Evolutionary conservation across 345 rosid species (phyloP).

Genomic region (Turnera subulata): DNA sequence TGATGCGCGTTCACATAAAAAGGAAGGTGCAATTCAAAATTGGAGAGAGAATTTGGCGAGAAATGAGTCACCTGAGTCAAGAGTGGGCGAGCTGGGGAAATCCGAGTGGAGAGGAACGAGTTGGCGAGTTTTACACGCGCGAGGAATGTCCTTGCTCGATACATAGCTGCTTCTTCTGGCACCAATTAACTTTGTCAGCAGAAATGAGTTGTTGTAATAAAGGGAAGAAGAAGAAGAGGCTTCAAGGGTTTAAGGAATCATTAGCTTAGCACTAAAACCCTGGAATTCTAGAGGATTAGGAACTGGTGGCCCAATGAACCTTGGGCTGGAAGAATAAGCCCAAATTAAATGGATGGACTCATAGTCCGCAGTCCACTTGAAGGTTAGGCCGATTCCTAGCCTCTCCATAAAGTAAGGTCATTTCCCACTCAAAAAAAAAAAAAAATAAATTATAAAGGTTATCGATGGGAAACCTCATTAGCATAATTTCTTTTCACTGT

Average conservation of each 20-base stretch:
- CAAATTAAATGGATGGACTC: no score
- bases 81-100: conserved; percentile 25
- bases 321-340: no score
- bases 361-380: no score
- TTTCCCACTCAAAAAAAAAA: no score
- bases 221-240: background rate
- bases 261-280: background rate
- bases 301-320: no score
- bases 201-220: background rate
- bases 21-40: conserved; percentile 2
- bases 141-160: conserved; percentile 47
- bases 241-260: conserved; percentile 18
- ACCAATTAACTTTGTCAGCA: background rate
- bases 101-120: conserved; percentile 31
- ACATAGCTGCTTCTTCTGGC: conserved; percentile 36
- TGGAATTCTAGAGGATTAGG: background rate
- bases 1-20: conserved; percentile 20
- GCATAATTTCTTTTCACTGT: no score
- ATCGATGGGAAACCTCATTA: no score
- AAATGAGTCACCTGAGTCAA: conserved; percentile 41
- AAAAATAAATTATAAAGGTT: no score
- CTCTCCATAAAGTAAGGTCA: no score
- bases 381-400: no score
- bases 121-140: conserved; percentile 35
- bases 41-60: conserved; percentile 8